phyloP scores from a whole-genome alignment of 169 alveolate species.

The Fabrea salina region DNA sequence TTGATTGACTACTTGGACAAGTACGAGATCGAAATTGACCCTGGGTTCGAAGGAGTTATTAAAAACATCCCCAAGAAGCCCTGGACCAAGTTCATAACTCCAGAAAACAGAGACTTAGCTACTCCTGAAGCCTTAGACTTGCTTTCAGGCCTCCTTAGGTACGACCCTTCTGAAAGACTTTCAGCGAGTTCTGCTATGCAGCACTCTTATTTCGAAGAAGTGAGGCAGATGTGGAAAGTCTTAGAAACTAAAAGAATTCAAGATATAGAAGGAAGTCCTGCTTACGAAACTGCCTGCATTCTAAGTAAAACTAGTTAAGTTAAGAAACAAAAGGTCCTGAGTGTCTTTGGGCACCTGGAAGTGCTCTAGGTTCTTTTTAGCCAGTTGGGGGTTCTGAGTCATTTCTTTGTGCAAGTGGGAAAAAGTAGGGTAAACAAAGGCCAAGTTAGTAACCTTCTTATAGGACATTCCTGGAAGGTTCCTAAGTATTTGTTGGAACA shows the following conservation, averaged over 20 bases:
- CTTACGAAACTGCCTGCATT: neutral
- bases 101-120: neutral
- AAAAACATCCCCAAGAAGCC: neutral
- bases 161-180: constrained; percentile 25
- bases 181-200: constrained; percentile 15
- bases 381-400: too few species aligned
- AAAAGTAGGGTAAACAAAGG: neutral
- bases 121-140: constrained; percentile 15
- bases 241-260: too few species aligned
- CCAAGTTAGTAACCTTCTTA: neutral
- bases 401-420: too few species aligned
- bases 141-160: neutral
- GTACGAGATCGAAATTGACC: constrained; percentile 54
- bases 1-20: constrained; percentile 87
- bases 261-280: neutral
- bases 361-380: too few species aligned
- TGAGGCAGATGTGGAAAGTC: constrained; percentile 3
- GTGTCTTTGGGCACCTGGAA: too few species aligned
- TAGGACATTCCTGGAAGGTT: neutral
- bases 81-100: constrained; percentile 8
- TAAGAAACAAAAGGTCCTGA: too few species aligned
- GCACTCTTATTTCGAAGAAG: constrained; percentile 29
- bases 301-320: too few species aligned
- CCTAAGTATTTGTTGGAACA: neutral
- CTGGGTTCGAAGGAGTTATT: neutral